phyloP scores from a whole-genome alignment of 2,329 filamentous ascomycete species.

The Neurospora sp. region DNA sequence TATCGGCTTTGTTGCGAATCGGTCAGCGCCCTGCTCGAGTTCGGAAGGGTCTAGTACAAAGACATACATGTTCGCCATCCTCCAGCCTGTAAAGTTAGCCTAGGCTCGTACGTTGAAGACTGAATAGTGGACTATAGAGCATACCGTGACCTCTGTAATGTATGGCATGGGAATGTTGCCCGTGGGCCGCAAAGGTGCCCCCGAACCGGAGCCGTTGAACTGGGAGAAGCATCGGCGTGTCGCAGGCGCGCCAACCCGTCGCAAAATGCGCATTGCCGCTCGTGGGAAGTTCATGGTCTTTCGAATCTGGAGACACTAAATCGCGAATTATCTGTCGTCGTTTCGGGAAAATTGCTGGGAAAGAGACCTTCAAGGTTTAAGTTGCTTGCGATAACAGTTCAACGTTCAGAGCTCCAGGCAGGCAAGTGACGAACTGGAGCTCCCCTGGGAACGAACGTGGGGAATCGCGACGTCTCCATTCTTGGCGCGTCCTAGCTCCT shows the following conservation, averaged over 20 bases:
- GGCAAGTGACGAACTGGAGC: not conserved
- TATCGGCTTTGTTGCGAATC: constrained; percentile 50
- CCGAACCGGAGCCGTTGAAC: constrained; percentile 25
- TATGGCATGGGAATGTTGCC: constrained; percentile 47
- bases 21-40: constrained; percentile 15
- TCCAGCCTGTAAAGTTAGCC: constrained; percentile 46
- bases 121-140: constrained; percentile 8
- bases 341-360: not conserved
- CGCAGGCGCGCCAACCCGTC: constrained; percentile 22
- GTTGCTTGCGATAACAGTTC: not conserved
- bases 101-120: not conserved
- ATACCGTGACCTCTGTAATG: constrained; percentile 45
- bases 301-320: not conserved
- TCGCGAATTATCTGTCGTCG: not conserved
- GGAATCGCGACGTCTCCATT: not conserved
- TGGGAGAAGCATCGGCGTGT: constrained; percentile 33
- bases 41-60: not conserved
- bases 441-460: not conserved
- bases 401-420: not conserved
- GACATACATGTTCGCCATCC: constrained; percentile 68
- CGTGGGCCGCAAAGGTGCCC: constrained; percentile 13
- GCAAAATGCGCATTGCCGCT: constrained; percentile 25
- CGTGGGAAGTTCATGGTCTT: constrained; percentile 27
- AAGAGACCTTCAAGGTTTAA: not conserved
- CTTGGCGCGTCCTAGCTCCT: not conserved